phyloP scores from a whole-genome alignment of 257 asterid genomes.

The Linderniella brevidens region DNA sequence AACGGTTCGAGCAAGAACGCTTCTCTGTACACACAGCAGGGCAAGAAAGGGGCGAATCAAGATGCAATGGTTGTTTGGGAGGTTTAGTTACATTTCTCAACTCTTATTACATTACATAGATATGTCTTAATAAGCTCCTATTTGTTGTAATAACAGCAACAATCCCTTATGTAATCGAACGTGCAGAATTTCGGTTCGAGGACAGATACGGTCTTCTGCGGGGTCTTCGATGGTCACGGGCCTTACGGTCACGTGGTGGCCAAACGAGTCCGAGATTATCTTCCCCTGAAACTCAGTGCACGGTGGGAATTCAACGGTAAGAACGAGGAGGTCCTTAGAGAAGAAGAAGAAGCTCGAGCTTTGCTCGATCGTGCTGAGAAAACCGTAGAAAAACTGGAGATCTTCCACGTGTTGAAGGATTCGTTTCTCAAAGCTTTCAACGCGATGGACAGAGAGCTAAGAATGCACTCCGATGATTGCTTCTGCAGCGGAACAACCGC shows the following conservation, averaged over 20 bases:
- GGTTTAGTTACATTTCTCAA: no score
- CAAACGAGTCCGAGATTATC: constrained; percentile 72
- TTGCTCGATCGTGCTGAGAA: constrained; percentile 38
- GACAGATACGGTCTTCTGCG: constrained; percentile 80
- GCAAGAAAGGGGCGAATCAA: constrained; percentile 87
- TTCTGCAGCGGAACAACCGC: no score
- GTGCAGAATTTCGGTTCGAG: constrained; percentile 83
- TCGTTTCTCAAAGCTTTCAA: constrained; percentile 18
- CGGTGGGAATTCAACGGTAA: constrained; percentile 64
- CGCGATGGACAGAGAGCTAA: no score
- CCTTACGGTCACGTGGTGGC: constrained; percentile 95
- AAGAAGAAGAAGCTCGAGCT: constrained; percentile 41
- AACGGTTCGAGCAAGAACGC: constrained; percentile 78
- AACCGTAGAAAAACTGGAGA: constrained; percentile 35
- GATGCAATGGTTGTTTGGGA: constrained; percentile 99
- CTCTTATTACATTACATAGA: no score
- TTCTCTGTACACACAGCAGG: constrained; percentile 69
- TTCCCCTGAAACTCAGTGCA: constrained; percentile 66
- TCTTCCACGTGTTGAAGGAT: constrained; percentile 55
- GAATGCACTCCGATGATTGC: no score
- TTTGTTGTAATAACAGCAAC: no score
- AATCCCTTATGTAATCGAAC: constrained; percentile 14
- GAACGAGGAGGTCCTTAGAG: constrained; percentile 48
- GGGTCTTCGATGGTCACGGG: constrained; percentile 91
- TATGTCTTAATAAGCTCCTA: no score